Evolutionary conservation across 495 filamentous ascomycete genomes (phyloP).

Genomic region (Schizothecium vesticola): DNA sequence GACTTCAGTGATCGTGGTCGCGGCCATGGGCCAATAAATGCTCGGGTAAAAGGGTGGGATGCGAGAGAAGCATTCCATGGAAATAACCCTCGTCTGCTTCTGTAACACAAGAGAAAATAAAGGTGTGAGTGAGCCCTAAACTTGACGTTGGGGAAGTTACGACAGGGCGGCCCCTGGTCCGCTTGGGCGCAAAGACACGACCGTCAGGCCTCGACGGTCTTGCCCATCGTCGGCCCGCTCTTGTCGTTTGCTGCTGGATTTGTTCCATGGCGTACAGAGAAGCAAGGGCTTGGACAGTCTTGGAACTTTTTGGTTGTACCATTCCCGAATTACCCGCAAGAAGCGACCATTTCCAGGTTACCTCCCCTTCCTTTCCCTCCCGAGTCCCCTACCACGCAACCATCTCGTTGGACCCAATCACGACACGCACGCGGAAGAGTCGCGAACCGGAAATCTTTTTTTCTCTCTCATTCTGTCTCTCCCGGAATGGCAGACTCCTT

Average conservation of each 20-base stretch:
- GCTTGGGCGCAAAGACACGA: background rate
- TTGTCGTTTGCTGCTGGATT: background rate
- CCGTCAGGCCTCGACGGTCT: background rate
- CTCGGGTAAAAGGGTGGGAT: slow-evolving; percentile 13
- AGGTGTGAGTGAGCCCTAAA: background rate
- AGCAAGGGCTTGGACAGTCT: background rate
- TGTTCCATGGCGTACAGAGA: background rate
- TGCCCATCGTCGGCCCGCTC: background rate
- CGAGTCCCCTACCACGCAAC: background rate
- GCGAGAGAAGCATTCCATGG: slow-evolving; percentile 13
- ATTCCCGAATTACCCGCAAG: slow-evolving; percentile 12
- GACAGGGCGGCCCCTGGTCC: background rate
- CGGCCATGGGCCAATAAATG: slow-evolving; percentile 1
- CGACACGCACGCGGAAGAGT: slow-evolving; percentile 7
- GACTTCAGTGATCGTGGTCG: background rate
- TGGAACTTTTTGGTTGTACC: background rate
- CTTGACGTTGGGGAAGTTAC: background rate
- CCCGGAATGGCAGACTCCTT: background rate
- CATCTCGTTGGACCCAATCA: background rate
- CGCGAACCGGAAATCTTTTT: slow-evolving; percentile 8
- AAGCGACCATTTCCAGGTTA: slow-evolving; percentile 12
- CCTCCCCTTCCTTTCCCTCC: background rate
- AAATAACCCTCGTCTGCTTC: background rate
- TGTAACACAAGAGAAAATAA: background rate
- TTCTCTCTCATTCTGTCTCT: background rate